Percentiles rank a stretch among this genome's conserved stretches.
These are phyloP conservation scores for Stachybotrys chartarum DNA, from an alignment of 2,329 filamentous ascomycete genomes.

Conservation along the genomic window DNA sequence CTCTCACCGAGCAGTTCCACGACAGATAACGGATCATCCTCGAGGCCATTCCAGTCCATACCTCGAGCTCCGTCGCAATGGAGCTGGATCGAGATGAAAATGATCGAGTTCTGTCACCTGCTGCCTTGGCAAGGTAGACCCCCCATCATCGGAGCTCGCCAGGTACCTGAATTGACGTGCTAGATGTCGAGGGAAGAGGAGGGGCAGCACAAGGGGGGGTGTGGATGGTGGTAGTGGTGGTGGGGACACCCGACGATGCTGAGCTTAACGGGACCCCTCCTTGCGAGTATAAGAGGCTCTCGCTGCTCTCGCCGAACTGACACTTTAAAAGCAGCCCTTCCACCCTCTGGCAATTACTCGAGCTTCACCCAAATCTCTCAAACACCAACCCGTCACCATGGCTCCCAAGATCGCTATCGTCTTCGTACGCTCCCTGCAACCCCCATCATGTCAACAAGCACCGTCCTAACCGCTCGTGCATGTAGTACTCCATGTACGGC, in stretches of 20 bases:
- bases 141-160: no score
- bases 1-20: no score
- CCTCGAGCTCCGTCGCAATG: no score
- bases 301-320: no score
- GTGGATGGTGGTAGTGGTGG: background rate
- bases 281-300: background rate
- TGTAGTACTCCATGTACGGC: slow-evolving; percentile 90
- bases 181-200: background rate
- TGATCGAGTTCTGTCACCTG: no score
- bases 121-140: no score
- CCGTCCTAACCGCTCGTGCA: slow-evolving; percentile 5
- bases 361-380: slow-evolving; percentile 2
- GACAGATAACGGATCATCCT: no score
- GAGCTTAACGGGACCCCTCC: background rate
- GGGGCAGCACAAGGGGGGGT: background rate
- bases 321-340: no score
- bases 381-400: slow-evolving; percentile 47
- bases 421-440: slow-evolving; percentile 51
- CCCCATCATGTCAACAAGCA: slow-evolving; percentile 1
- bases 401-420: slow-evolving; percentile 89
- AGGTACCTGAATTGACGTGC: background rate
- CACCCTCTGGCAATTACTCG: no score
- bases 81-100: no score
- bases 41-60: no score
- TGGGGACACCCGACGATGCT: background rate